Evolutionary conservation across 1,284 basidiomycete genomes (phyloP).

Genomic region (Earliella scabrosa): DNA sequence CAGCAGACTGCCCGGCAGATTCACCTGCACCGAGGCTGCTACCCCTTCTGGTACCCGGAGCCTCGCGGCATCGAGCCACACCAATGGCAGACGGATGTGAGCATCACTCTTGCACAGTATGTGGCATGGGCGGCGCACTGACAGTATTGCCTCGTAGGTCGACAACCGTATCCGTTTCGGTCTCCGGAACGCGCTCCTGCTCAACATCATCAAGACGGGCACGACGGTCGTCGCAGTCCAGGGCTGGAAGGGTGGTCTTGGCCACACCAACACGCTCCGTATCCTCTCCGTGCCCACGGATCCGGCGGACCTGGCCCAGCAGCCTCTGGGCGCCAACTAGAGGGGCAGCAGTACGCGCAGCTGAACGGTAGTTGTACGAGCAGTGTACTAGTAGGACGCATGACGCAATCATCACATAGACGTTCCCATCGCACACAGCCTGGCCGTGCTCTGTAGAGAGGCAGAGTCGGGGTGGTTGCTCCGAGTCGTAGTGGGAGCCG

Average conservation of each 20-base stretch:
- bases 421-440: neutral
- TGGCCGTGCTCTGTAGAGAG: neutral
- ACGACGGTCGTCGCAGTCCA: constrained; percentile 95
- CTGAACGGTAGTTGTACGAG: constrained; percentile 18
- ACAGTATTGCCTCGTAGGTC: constrained; percentile 48
- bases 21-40: constrained; percentile 96
- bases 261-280: constrained; percentile 88
- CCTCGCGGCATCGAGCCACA: constrained; percentile 84
- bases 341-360: neutral
- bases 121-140: constrained; percentile 31
- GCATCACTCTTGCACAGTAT: constrained; percentile 34
- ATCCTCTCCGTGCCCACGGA: constrained; percentile 87
- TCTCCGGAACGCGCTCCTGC: constrained; percentile 82
- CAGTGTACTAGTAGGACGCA: constrained; percentile 21
- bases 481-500: neutral
- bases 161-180: constrained; percentile 93
- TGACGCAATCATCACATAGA: constrained; percentile 15
- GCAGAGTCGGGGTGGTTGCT: neutral
- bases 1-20: constrained; percentile 96
- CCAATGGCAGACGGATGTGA: constrained; percentile 98
- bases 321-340: constrained; percentile 54
- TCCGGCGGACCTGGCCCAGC: constrained; percentile 79
- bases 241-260: constrained; percentile 98
- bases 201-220: constrained; percentile 91
- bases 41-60: constrained; percentile 97